Evolutionary conservation across 495 filamentous ascomycete species (phyloP).

Genomic region (Clavariopsis aquatica): DNA sequence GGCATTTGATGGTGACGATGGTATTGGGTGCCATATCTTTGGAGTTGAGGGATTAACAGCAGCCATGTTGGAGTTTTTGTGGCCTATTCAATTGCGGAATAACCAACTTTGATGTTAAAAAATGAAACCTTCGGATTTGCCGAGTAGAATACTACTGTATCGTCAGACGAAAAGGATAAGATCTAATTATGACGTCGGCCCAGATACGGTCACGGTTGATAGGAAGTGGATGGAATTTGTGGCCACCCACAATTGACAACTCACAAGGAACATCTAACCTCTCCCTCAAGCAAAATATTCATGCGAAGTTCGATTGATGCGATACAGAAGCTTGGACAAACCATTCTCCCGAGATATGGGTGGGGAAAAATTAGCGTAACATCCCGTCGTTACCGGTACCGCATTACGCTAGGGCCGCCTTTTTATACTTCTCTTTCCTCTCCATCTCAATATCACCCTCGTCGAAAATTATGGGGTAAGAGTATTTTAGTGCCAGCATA

Average conservation of each 20-base stretch:
- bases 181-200: neutral
- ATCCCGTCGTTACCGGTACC: too few species aligned
- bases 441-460: too few species aligned
- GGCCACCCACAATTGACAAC: neutral
- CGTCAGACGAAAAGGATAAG: neutral
- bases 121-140: too few species aligned
- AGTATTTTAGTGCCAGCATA: too few species aligned
- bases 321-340: neutral
- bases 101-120: too few species aligned
- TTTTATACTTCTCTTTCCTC: too few species aligned
- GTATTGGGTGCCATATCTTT: slow-evolving; percentile 19
- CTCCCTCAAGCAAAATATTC: neutral
- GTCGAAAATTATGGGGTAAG: too few species aligned
- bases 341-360: neutral
- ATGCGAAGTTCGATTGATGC: neutral
- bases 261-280: neutral
- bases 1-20: slow-evolving; percentile 15
- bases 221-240: neutral
- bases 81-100: too few species aligned
- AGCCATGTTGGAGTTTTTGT: neutral
- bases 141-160: too few species aligned
- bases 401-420: too few species aligned
- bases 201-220: too few species aligned
- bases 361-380: too few species aligned
- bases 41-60: neutral